Evolutionary conservation across 1,284 basidiomycete species (phyloP), one percentile per base, ranked within the genome.

Genomic region (Rhodotorula sp.): DNA sequence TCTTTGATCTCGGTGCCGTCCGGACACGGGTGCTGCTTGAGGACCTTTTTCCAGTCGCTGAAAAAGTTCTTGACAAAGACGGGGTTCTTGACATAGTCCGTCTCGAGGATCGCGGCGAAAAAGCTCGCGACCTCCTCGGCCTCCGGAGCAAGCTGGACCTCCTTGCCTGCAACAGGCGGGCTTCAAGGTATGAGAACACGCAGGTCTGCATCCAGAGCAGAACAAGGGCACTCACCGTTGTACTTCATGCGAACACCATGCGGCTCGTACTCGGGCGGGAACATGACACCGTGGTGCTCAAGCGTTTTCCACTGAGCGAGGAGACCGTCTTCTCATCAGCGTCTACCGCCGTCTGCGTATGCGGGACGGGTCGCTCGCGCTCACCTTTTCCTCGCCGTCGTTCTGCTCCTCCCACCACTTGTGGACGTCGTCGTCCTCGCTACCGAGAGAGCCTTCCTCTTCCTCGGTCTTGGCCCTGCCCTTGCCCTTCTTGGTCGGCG

Each of bases 41-140:
- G 81, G 24, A 95, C 85, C 17, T 83, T 85, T 73, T 88, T 85
- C 85, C 91, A 99, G 80, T 97, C 95, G 1, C 88, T 84, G 81
- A 99, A 99, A 82, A 99, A 99, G 83, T 99, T 99, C 80, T 89
- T 87, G 81, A 92, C 92, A 83, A 99, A 99, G 0, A 86, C 88
- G 37, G 84, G 84, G 80, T 99, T 95, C 80, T 91, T 85, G 6
- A 91, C 92, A 79, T 99, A 95, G 75, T 95, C 93, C 5, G 93
- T 91, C 81, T 95, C 93, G 64, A 99, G 79, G 84, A 99, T 87
- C 44, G 93, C 91, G 42, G 85, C 96, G 78, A 95, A 99, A 83
- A 99, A 99, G 49, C 91, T 91, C 57, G 96, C 96, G 54, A 99
- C 95, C 81, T 99, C 96, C 82, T 99, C 96, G 2, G 95, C 85